Evolutionary conservation across 106 monocot species (phyloP).

Genomic region (Allium sativum): DNA sequence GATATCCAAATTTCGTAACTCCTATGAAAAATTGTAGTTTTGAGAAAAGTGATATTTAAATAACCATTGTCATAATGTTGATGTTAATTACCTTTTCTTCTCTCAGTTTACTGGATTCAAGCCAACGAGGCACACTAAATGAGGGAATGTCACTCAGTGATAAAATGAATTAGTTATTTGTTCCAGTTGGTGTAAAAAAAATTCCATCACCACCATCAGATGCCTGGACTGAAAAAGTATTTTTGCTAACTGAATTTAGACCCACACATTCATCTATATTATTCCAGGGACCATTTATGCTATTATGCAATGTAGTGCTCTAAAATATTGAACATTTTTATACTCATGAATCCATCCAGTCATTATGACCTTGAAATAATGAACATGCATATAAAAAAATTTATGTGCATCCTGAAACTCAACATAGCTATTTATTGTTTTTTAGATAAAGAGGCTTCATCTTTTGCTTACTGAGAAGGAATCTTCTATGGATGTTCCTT

Average conservation of each 20-base stretch:
- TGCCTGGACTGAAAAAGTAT: conserved; percentile 73
- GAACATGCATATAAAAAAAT: too few species aligned
- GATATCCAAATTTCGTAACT: too few species aligned
- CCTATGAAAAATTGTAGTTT: too few species aligned
- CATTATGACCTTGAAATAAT: too few species aligned
- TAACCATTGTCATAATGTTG: too few species aligned
- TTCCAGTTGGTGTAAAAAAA: conserved; percentile 46
- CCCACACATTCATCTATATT: not conserved
- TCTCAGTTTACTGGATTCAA: conserved; percentile 43
- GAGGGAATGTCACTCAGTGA: conserved; percentile 12
- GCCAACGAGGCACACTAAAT: conserved; percentile 24
- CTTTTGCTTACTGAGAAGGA: conserved; percentile 69
- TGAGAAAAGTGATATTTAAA: not conserved
- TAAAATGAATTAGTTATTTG: conserved; percentile 54
- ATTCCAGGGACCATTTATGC: not conserved
- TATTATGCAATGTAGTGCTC: not conserved
- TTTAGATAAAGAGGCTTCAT: conserved; percentile 44
- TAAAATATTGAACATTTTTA: not conserved
- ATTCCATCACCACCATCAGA: conserved; percentile 65
- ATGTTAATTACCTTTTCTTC: too few species aligned
- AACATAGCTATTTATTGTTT: not conserved
- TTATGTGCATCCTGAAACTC: too few species aligned
- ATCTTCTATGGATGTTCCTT: conserved; percentile 86
- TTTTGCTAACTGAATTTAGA: not conserved
- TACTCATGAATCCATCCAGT: too few species aligned